A percentile compares a stretch with the other conserved stretches of the same genome.
phyloP scores from a whole-genome alignment of 2,329 filamentous ascomycete species.

The Trichoderma sp. region DNA sequence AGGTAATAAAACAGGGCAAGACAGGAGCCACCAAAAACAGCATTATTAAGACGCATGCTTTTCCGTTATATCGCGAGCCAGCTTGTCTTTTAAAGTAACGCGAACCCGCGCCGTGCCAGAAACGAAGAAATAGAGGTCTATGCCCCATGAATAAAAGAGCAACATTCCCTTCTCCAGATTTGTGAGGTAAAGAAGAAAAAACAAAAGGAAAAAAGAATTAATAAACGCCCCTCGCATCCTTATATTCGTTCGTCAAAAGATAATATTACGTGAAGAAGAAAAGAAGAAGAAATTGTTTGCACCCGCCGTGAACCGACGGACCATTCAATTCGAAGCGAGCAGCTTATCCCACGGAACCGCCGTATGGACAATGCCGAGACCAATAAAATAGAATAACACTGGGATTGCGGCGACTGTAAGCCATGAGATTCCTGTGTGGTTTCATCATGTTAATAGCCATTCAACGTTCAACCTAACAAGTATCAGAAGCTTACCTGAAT shows the following conservation, averaged over 20 bases:
- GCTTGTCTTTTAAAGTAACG: constrained; percentile 1
- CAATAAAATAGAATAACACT: constrained; percentile 66
- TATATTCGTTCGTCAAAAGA: constrained; percentile 11
- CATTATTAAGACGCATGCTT: neutral
- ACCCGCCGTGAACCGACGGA: neutral
- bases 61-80: neutral
- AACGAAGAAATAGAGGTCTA: neutral
- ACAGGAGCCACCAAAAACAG: neutral
- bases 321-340: neutral
- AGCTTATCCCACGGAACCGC: constrained; percentile 7
- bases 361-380: constrained; percentile 49
- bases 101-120: constrained; percentile 7
- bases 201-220: neutral
- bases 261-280: neutral
- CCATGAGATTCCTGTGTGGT: constrained; percentile 71
- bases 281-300: neutral
- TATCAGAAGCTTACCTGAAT: constrained; percentile 66
- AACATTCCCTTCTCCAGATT: neutral
- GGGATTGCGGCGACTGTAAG: constrained; percentile 76
- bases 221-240: neutral
- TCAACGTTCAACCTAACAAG: constrained; percentile 3
- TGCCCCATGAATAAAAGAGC: neutral
- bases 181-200: neutral
- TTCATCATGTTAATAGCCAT: constrained; percentile 20
- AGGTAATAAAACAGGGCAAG: neutral